phyloP scores from a whole-genome alignment of 768 basidiomycete species.

The Flagelloscypha sp. region DNA sequence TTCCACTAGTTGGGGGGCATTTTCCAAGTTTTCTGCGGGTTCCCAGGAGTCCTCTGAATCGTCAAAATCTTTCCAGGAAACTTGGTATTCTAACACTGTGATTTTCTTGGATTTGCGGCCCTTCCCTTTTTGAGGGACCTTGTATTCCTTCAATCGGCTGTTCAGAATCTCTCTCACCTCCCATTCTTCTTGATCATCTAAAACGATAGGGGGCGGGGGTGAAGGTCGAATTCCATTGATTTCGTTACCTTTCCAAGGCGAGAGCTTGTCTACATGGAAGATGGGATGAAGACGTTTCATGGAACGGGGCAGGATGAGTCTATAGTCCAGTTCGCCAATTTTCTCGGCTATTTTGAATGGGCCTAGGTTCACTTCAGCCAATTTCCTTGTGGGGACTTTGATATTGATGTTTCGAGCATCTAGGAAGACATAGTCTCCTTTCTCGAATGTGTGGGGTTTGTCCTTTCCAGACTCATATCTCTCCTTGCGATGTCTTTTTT shows the following conservation, averaged over 20 bases:
- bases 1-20: too few species aligned
- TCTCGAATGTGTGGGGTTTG: too few species aligned
- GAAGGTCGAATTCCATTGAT: neutral
- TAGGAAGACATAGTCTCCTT: constrained; percentile 5
- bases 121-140: too few species aligned
- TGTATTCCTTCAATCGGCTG: too few species aligned
- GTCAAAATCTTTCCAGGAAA: too few species aligned
- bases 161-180: constrained; percentile 9
- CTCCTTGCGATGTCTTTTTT: constrained; percentile 8
- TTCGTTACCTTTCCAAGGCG: neutral
- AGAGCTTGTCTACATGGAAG: constrained; percentile 13
- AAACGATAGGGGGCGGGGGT: constrained; percentile 4
- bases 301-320: constrained; percentile 9
- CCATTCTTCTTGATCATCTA: constrained; percentile 7
- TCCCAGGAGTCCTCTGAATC: too few species aligned
- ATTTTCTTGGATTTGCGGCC: too few species aligned
- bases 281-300: constrained; percentile 11
- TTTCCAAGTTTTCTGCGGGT: too few species aligned
- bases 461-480: too few species aligned
- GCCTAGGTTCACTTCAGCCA: constrained; percentile 12
- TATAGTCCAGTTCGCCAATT: constrained; percentile 9
- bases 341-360: constrained; percentile 12
- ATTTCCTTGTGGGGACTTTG: constrained; percentile 7
- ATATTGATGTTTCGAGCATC: constrained; percentile 5
- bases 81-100: too few species aligned